Evolutionary conservation across 306 rosid species (phyloP).

Genomic region (Rubus parviflorus): DNA sequence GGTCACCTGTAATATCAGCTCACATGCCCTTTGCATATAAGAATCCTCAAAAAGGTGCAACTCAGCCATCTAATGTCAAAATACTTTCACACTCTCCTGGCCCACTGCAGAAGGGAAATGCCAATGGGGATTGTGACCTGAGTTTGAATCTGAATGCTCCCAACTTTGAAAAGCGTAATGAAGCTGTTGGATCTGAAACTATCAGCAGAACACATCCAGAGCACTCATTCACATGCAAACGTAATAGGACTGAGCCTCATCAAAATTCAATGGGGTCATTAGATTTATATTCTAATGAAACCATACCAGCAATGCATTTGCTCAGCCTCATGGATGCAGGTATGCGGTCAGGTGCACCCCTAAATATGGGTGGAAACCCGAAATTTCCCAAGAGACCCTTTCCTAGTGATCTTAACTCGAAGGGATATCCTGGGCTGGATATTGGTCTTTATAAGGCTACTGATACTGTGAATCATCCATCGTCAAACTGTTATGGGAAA

Average conservation of each 20-base stretch:
- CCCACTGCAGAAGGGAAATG: constrained; percentile 48
- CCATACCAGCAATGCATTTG: constrained; percentile 97
- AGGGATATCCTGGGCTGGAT: constrained; percentile 44
- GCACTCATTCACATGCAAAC: constrained; percentile 49
- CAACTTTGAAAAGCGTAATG: constrained; percentile 51
- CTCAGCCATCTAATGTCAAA: constrained; percentile 51
- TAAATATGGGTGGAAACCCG: constrained; percentile 47
- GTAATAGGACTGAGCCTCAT: constrained; percentile 53
- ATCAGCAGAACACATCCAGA: constrained; percentile 58
- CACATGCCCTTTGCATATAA: constrained; percentile 45
- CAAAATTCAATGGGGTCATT: constrained; percentile 56
- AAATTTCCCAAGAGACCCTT: constrained; percentile 54
- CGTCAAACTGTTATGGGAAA: constrained; percentile 45
- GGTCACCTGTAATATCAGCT: constrained; percentile 57
- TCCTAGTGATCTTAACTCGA: constrained; percentile 51
- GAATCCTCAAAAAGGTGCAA: constrained; percentile 46
- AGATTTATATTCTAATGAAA: constrained; percentile 83
- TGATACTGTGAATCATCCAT: constrained; percentile 40
- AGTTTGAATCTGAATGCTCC: constrained; percentile 49
- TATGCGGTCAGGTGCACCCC: constrained; percentile 63
- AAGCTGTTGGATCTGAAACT: constrained; percentile 47
- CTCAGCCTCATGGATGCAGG: constrained; percentile 98
- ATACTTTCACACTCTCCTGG: constrained; percentile 40
- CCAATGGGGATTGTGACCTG: constrained; percentile 50
- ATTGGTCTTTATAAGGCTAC: constrained; percentile 50